Conservation (phyloP, 2,329 filamentous ascomycete genomes). For the Dissoconium aciculare region DNA sequence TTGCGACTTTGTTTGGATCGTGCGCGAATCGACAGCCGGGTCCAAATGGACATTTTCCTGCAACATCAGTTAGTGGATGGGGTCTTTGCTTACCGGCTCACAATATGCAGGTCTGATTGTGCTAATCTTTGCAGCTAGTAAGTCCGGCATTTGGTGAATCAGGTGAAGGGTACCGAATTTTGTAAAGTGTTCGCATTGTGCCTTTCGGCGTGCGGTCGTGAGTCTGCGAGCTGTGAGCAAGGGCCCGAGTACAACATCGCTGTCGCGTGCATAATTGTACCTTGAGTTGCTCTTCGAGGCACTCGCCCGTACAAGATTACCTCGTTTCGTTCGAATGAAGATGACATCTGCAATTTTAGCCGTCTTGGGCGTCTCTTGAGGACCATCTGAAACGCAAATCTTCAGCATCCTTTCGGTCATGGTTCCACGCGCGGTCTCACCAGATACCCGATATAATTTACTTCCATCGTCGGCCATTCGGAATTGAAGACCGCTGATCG, state of each 20-base stretch:
- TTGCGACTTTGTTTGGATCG: constrained; percentile 71
- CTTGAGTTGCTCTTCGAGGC: background rate
- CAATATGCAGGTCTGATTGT: constrained; percentile 6
- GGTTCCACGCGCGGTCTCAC: too few species aligned
- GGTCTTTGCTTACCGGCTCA: constrained; percentile 13
- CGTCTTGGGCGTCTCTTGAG: constrained; percentile 65
- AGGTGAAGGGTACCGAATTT: constrained; percentile 20
- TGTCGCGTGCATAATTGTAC: too few species aligned
- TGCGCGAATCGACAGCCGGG: constrained; percentile 67
- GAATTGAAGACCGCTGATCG: constrained; percentile 59
- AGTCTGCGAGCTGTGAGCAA: constrained; percentile 7
- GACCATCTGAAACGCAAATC: too few species aligned
- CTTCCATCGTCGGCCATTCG: constrained; percentile 60
- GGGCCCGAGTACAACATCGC: too few species aligned
- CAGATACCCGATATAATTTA: constrained; percentile 60
- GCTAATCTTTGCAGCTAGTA: background rate
- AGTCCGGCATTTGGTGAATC: constrained; percentile 2
- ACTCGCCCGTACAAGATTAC: constrained; percentile 58
- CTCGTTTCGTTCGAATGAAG: constrained; percentile 74
- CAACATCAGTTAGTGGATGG: constrained; percentile 14
- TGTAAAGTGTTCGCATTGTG: constrained; percentile 23
- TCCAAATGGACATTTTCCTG: constrained; percentile 79
- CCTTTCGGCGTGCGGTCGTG: constrained; percentile 6
- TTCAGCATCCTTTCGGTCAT: too few species aligned
- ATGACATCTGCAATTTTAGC: constrained; percentile 59